Conservation (phyloP, 441 rosid species). For the Bocquillonia castaneifolia region DNA sequence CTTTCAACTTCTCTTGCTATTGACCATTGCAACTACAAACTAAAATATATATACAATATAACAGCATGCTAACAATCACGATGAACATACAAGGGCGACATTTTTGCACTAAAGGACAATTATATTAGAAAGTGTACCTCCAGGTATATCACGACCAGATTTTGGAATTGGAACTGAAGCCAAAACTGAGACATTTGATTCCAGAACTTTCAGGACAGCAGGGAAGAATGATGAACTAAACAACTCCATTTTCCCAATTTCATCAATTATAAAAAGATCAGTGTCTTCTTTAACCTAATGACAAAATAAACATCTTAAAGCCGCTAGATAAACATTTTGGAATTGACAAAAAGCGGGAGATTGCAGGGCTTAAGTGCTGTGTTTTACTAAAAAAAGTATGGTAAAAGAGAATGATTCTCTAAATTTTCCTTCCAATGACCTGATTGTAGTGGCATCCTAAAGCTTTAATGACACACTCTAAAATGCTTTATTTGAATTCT, state of each 20-base stretch:
- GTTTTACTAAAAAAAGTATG: not conserved
- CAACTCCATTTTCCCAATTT: slow-evolving; percentile 77
- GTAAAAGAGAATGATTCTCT: not conserved
- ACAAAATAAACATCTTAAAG: slow-evolving; percentile 7
- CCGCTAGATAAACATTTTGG: not conserved
- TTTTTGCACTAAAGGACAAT: not conserved
- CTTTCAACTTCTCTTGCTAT: not conserved
- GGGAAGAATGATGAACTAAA: slow-evolving; percentile 62
- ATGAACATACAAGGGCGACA: not conserved
- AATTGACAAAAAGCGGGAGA: not conserved
- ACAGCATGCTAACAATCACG: not conserved
- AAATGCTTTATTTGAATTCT: not conserved
- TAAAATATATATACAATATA: not conserved
- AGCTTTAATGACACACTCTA: no score
- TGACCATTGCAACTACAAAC: not conserved
- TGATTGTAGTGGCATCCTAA: not conserved
- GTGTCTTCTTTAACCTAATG: slow-evolving; percentile 51
- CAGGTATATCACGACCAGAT: slow-evolving; percentile 50
- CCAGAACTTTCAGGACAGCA: slow-evolving; percentile 52
- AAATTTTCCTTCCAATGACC: not conserved
- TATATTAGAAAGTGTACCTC: slow-evolving; percentile 33
- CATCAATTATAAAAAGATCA: slow-evolving; percentile 60
- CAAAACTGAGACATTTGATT: slow-evolving; percentile 47
- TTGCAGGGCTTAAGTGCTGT: not conserved
- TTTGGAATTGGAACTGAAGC: slow-evolving; percentile 62